Evolutionary conservation across 2,329 filamentous ascomycete genomes (phyloP), one percentile per base, ranked within the genome.

Genomic region (Cercospora sp.): DNA sequence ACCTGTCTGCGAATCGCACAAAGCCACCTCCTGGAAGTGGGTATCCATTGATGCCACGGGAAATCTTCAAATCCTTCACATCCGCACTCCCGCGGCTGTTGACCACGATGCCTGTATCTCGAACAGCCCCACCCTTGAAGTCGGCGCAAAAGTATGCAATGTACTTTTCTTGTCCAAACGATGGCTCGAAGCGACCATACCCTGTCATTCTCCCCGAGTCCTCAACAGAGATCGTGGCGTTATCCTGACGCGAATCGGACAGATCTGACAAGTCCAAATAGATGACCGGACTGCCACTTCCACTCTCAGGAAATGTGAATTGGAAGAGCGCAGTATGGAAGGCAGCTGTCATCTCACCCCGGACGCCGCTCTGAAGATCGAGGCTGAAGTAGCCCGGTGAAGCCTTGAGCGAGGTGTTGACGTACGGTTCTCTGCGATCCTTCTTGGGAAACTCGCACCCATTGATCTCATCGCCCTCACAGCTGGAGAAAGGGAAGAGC

Each of bases 401-500:
- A 7, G 88, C 86, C 28, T 80, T 76, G 16, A 86, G 79, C 2
- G 85, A 85, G 53, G 80, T 80, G 6, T 82, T 82, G 55, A 82
- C 79, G 64, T 86, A 85, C 8, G 78, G 76, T 1, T 83, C 82
- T 40, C 82, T 80, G 65, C 88, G 82, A 16, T 81, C 76, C n/a
- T 77, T 77, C 48, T 85, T 84, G 7, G 83, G 80, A 70, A 84
- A 89, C 48, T 80, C 78, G 79, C 88, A 90, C 9, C 81, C 80
- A 72, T 91, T 82, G 60, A 92, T 78, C 45, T 88, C 84, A 68
- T 90, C 86, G 18, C 80, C 83, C 0, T 84, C 81, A 70, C 90
- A 93, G 48, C 82, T 81, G 3, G 85, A 80, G 69, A 91, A 89
- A 0, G 89, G 84, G 70, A 92, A 92, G 1, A 92, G 81, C 0